Evolutionary conservation across 2,329 filamentous ascomycete species (phyloP).

Genomic region (Pyrenochaeta sp.): DNA sequence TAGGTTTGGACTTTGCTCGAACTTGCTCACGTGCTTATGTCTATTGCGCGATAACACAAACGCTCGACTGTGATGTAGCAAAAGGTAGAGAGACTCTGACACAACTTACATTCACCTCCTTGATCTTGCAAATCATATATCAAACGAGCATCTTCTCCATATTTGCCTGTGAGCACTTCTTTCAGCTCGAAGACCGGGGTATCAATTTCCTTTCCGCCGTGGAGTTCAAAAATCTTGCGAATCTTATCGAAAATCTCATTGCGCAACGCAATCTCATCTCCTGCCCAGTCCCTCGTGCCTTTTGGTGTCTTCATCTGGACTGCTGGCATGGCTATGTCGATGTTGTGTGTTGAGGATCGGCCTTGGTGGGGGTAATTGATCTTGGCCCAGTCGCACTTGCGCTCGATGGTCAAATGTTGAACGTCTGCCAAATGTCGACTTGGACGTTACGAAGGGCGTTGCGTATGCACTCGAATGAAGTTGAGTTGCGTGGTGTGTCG

Average conservation of each 20-base stretch:
- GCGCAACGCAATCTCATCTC: constrained; percentile 16
- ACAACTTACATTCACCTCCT: constrained; percentile 69
- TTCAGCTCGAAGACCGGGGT: constrained; percentile 79
- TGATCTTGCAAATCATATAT: constrained; percentile 89
- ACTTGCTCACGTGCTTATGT: too few relatives aligned
- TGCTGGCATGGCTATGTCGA: neutral
- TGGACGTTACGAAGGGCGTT: too few relatives aligned
- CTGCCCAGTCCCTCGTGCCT: constrained; percentile 76
- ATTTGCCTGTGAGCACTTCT: constrained; percentile 85
- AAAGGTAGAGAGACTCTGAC: neutral
- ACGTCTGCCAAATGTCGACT: too few relatives aligned
- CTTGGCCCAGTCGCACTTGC: too few relatives aligned
- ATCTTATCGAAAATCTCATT: constrained; percentile 23
- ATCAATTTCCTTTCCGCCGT: constrained; percentile 23
- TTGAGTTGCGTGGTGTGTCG: too few relatives aligned
- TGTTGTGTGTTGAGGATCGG: too few relatives aligned
- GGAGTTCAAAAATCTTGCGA: constrained; percentile 22
- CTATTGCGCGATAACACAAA: too few relatives aligned
- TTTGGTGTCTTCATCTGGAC: constrained; percentile 79
- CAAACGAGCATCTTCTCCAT: constrained; percentile 88
- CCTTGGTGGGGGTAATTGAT: too few relatives aligned
- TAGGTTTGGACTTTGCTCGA: too few relatives aligned
- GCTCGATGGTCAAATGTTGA: too few relatives aligned
- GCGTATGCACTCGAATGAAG: too few relatives aligned
- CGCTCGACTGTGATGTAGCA: too few relatives aligned